Percentiles rank a stretch among this genome's conserved stretches.
phyloP scores from a whole-genome alignment of 495 filamentous ascomycete genomes.

The Aspergillus taichungensis region DNA sequence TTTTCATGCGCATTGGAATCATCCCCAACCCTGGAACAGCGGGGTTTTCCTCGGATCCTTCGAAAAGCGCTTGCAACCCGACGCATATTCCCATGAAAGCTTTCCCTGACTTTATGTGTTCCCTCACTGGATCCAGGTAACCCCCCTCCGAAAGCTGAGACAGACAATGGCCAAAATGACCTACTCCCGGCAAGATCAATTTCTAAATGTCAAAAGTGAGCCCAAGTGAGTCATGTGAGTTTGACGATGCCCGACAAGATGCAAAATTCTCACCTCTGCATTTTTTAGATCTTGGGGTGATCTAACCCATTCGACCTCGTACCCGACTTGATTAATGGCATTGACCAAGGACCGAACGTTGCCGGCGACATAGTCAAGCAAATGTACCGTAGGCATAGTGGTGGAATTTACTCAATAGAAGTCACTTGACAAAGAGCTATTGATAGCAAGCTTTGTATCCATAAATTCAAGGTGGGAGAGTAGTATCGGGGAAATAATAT shows the following conservation, averaged over 20 bases:
- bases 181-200: conserved; percentile 91
- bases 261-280: conserved; percentile 57
- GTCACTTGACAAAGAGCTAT: no score
- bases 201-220: conserved; percentile 41
- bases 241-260: background rate
- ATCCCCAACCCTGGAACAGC: conserved; percentile 62
- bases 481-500: no score
- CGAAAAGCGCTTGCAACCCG: conserved; percentile 82
- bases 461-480: no score
- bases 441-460: no score
- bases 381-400: conserved; percentile 79
- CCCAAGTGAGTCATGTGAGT: background rate
- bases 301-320: conserved; percentile 85
- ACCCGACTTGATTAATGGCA: conserved; percentile 91
- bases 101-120: conserved; percentile 77
- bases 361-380: conserved; percentile 80
- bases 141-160: conserved; percentile 69
- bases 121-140: conserved; percentile 68
- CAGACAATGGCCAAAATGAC: conserved; percentile 95
- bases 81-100: conserved; percentile 98
- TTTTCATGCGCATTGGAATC: conserved; percentile 59
- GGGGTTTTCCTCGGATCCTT: conserved; percentile 70
- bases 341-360: conserved; percentile 94
- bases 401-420: background rate
- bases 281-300: conserved; percentile 71